phyloP scores from a whole-genome alignment of 495 filamentous ascomycete genomes.

The Elasticomyces elasticus region DNA sequence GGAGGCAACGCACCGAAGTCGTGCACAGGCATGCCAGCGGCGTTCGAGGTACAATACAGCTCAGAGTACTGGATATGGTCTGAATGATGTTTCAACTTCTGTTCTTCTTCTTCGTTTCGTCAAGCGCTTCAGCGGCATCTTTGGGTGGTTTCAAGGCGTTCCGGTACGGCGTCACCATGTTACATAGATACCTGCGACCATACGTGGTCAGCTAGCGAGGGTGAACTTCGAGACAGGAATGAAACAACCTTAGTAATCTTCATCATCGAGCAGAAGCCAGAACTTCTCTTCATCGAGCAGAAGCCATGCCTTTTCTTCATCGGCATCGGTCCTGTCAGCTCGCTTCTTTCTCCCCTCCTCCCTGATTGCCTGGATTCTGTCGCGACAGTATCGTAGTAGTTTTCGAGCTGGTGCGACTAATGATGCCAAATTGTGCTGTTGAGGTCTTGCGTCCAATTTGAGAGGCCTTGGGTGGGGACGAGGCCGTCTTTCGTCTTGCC shows the following conservation, averaged over 20 bases:
- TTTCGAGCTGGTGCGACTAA: too few species aligned
- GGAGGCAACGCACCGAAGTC: constrained; percentile 68
- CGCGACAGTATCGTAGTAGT: too few species aligned
- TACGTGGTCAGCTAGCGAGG: not conserved
- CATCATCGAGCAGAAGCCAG: not conserved
- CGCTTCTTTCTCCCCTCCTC: too few species aligned
- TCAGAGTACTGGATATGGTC: constrained; percentile 53
- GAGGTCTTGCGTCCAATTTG: too few species aligned
- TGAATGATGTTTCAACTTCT: constrained; percentile 2
- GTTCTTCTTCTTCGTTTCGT: constrained; percentile 1
- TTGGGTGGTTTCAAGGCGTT: not conserved
- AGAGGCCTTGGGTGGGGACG: too few species aligned
- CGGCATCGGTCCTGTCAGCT: too few species aligned
- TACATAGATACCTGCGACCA: not conserved
- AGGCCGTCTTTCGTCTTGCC: too few species aligned
- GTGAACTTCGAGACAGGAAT: not conserved
- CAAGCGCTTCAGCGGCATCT: constrained; percentile 8
- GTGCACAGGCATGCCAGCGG: constrained; percentile 52
- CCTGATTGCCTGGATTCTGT: too few species aligned
- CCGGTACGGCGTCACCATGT: not conserved
- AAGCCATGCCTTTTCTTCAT: too few species aligned
- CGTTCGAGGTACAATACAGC: constrained; percentile 69
- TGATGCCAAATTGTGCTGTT: too few species aligned
- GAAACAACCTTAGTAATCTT: not conserved
- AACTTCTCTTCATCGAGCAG: too few species aligned